Base-by-base conservation (phyloP, 2,329 filamentous ascomycete species). In the Ascochyta koolunga region DNA sequence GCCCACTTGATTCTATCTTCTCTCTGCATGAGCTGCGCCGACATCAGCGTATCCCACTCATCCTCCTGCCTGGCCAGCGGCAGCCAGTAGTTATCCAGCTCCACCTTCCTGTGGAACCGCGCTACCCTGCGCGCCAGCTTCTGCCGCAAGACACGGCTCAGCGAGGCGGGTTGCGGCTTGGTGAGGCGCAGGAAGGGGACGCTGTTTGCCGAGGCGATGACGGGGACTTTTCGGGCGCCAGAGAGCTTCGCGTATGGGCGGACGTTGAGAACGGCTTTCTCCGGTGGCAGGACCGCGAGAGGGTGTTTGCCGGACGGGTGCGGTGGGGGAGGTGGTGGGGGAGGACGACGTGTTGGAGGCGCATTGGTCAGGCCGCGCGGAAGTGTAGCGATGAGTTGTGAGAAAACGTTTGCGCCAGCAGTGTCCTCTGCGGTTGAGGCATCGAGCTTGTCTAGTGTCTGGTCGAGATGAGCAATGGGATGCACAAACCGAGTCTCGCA, bases 181-280 rank as follows among this genome's bases (percentile, higher is more conserved):
- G 77, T 80, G 38, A 88, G 73, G 31, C 89, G 84, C 24, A 93
- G 71, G 65, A 92, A 88, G 0, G 88, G 84, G 21, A 86, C 73
- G 22, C 79, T 80, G 35, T 80, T 78, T 2, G 86, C 79, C 4
- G 82, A 80, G 27, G 82, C 76, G 1, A 91, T 67, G 1, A 76
- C 75, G 1, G 89, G 89, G 2, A 90, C 78, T 39, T 82, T 79
- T 19, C 88, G 82, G 6, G 73, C 74, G 9, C 82, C 82, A 11
- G 74, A 74, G 1, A 89, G 76, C 19, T 77, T 69, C 2, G 75
- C 62, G 2, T 77, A 75, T 0, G 85, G 85, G 0, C 77, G 78
- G 2, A 84, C 76, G 7, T 77, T 77, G 62, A 89, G 85, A 2
- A 77, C 67, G 10, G 67, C 64, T 50, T 59, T 56, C 38, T 69